Base-by-base conservation (phyloP, 257 asterid genomes). In the Fraxinus cuspidata region DNA sequence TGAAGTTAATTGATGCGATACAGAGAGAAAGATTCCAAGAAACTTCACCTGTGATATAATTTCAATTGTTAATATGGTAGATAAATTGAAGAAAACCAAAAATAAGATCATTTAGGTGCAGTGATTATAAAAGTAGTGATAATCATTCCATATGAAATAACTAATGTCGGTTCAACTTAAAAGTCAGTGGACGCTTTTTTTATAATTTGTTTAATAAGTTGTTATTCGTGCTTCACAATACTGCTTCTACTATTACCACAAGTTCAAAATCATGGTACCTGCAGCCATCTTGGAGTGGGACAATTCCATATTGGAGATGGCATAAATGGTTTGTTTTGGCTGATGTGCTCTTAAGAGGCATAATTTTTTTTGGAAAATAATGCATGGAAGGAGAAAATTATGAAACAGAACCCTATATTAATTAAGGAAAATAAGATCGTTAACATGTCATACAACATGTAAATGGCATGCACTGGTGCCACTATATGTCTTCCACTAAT, bases 141-240 rank as follows among this genome's bases (percentile, higher is more conserved):
- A 18, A 51, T 31, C 4, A 28, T 75, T 75, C 35, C 63, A 1
- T 32, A 28, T 69, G 58, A 23, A 74, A 67, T n/a, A 18, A 42
- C 23, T 9, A 49, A 35, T 70, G 44, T 25, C 70, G 7, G 42
- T 81, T 67, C 31, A 27, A 3, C 66, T 37, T 37, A 32, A 1
- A 38, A 38, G 13, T 38, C 44, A 38, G 58, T 35, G 40, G 64
- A 47, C 68, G 25, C 63, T 64, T 35, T 70, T 70, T 37, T 63
- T 79, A 70, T 38, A 6, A 53, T 23, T 68, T 82, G 21, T 12
- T 25, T 18, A 73, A 37, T 32, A 29, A 64, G 25, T 31, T 78
- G 35, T 71, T 40, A 18, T 15, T 34, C 29, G 70, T 21, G 6
- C 56, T 34, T 34, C 18, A 28, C 19, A 15, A 40, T 53, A 18